Evolutionary conservation across 2,329 filamentous ascomycete species (phyloP).

Genomic region (Fusarium neocosmosporiellum): DNA sequence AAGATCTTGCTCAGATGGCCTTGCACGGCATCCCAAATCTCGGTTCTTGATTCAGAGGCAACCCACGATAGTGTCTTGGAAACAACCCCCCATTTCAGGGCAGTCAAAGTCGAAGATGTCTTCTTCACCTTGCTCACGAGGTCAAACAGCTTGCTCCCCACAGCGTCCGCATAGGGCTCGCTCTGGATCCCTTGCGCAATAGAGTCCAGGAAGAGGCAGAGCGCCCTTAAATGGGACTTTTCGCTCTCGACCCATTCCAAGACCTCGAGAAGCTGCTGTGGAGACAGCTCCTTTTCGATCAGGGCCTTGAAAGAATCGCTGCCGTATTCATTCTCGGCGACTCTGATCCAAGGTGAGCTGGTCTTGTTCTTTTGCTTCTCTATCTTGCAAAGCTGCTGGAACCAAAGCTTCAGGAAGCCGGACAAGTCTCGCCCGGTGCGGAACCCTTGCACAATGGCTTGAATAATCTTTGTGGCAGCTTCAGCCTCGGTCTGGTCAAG

Average conservation of each 20-base stretch:
- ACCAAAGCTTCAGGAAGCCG: conserved; percentile 61
- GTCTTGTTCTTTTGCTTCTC: conserved; percentile 44
- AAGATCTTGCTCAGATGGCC: conserved; percentile 49
- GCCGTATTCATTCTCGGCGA: conserved; percentile 33
- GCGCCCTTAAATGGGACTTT: conserved; percentile 45
- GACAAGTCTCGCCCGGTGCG: conserved; percentile 57
- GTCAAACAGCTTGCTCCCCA: conserved; percentile 53
- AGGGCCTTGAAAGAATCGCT: conserved; percentile 35
- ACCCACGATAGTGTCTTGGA: conserved; percentile 52
- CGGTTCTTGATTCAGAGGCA: conserved; percentile 41
- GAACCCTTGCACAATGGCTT: conserved; percentile 57
- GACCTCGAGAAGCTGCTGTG: conserved; percentile 56
- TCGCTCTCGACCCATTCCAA: conserved; percentile 56
- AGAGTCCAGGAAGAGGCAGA: conserved; percentile 56
- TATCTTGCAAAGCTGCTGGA: conserved; percentile 52
- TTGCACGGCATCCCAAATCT: conserved; percentile 50
- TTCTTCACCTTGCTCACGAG: conserved; percentile 46
- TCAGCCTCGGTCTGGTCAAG: conserved; percentile 32
- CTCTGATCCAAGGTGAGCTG: conserved; percentile 49
- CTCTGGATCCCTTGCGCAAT: conserved; percentile 55
- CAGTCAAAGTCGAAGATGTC: conserved; percentile 44
- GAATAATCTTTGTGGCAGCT: conserved; percentile 51
- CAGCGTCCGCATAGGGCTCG: conserved; percentile 56
- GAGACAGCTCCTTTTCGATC: conserved; percentile 58
- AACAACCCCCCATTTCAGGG: conserved; percentile 56